Conservation (phyloP, 192 early-diverging fungal genomes). For the Coemansia reversa region DNA sequence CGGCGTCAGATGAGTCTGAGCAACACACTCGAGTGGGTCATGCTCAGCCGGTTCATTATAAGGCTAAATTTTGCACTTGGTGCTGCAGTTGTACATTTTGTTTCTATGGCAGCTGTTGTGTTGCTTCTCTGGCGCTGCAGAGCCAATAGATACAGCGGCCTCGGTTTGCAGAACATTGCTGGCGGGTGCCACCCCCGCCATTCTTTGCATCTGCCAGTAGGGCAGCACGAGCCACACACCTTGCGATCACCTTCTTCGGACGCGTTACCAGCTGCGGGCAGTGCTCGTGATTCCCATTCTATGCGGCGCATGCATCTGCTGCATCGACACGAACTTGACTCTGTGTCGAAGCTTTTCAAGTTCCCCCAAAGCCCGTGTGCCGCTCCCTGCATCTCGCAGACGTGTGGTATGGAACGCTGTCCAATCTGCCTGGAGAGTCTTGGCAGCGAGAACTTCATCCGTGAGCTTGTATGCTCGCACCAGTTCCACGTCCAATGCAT, state of each 20-base stretch:
- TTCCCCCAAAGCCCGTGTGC: neutral
- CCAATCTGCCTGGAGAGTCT: slow-evolving; percentile 34
- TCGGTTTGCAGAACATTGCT: neutral
- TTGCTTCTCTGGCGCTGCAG: neutral
- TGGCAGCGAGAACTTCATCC: slow-evolving; percentile 6
- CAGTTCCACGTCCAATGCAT: slow-evolving; percentile 46
- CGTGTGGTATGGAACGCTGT: slow-evolving; percentile 11
- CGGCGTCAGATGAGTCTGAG: neutral
- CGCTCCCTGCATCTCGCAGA: neutral
- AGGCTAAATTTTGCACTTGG: neutral
- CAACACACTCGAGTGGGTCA: neutral
- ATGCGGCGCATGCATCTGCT: slow-evolving; percentile 1
- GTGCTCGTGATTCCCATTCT: no score
- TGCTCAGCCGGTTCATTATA: neutral
- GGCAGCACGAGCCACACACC: neutral
- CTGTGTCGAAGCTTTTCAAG: slow-evolving; percentile 17
- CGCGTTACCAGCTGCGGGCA: no score
- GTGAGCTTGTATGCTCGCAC: slow-evolving; percentile 39
- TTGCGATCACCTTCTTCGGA: no score
- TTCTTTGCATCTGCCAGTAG: neutral
- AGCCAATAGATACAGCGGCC: neutral
- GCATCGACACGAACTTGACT: slow-evolving; percentile 5
- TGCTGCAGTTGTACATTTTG: neutral
- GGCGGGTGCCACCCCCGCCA: neutral
- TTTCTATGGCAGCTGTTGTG: neutral